These are phyloP conservation scores for Ochromonas danica DNA, from an alignment of 108 stramenopile genomes.

Conservation along the genomic window DNA sequence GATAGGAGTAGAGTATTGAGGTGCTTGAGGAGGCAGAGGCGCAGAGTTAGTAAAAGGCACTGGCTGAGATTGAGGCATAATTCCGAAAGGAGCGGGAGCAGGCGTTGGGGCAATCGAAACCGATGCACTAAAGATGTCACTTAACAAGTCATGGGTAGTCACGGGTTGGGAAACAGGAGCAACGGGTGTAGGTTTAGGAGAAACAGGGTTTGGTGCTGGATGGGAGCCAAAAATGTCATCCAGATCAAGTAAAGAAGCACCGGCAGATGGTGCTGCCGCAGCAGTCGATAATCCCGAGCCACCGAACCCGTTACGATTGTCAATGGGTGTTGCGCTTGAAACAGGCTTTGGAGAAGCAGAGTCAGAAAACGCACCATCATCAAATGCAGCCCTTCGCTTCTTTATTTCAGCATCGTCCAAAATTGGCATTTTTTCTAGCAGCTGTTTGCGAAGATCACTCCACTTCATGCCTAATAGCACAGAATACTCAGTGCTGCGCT, in stretches of 20 bases:
- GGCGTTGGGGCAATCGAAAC: too few relatives aligned
- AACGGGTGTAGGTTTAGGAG: conserved; percentile 51
- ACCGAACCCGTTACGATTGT: neutral
- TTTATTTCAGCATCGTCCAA: conserved; percentile 2
- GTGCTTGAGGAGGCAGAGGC: too few relatives aligned
- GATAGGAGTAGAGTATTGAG: too few relatives aligned
- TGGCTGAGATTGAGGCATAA: too few relatives aligned
- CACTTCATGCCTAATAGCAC: conserved; percentile 73
- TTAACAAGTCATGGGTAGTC: neutral
- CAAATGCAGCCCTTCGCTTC: neutral
- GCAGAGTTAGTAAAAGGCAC: neutral
- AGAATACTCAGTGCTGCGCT: conserved; percentile 86
- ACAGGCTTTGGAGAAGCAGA: conserved; percentile 31
- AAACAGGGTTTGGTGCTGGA: conserved; percentile 43
- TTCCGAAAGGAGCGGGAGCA: too few relatives aligned
- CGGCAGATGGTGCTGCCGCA: conserved; percentile 34
- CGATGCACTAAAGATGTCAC: neutral
- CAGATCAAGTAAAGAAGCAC: conserved; percentile 67
- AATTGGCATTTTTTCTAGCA: conserved; percentile 84
- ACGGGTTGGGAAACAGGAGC: conserved; percentile 34
- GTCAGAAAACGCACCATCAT: conserved; percentile 3
- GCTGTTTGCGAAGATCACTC: conserved; percentile 69
- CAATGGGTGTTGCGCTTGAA: neutral
- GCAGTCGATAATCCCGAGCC: neutral
- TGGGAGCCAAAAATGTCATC: conserved; percentile 74